phyloP scores from a whole-genome alignment of 495 filamentous ascomycete genomes.

The Oidiodendron maius region DNA sequence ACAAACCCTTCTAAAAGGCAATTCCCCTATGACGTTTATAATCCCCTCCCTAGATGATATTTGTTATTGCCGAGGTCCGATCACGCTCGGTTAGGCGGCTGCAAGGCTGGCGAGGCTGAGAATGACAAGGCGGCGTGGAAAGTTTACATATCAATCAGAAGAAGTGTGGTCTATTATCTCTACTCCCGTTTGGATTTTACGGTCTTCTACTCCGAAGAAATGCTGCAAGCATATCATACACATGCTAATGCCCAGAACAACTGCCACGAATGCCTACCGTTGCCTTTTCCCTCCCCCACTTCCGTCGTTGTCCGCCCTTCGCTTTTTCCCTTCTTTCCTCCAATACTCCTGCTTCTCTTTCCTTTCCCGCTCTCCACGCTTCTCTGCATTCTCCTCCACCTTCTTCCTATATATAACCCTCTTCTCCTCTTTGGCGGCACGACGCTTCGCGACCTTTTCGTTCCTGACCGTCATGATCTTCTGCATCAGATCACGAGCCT shows the following conservation, averaged over 20 bases:
- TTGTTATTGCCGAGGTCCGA: neutral
- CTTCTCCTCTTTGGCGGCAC: slow-evolving; percentile 79
- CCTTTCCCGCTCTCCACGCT: slow-evolving; percentile 77
- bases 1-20: too few relatives aligned
- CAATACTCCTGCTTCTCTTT: slow-evolving; percentile 90
- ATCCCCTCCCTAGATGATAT: neutral
- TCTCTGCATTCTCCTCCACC: slow-evolving; percentile 73
- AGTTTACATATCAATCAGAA: too few relatives aligned
- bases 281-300: slow-evolving; percentile 64
- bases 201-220: too few relatives aligned
- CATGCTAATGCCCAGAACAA: too few relatives aligned
- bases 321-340: slow-evolving; percentile 91
- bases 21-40: neutral
- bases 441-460: slow-evolving; percentile 78
- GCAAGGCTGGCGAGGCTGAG: too few relatives aligned
- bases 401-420: slow-evolving; percentile 71
- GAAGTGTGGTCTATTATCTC: too few relatives aligned
- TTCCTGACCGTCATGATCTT: slow-evolving; percentile 88
- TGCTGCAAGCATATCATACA: too few relatives aligned
- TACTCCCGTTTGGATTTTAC: too few relatives aligned
- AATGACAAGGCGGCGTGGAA: too few relatives aligned
- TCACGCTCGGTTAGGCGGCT: too few relatives aligned
- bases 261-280: slow-evolving; percentile 3
- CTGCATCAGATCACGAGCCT: slow-evolving; percentile 84
- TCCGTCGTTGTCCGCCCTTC: slow-evolving; percentile 61